A percentile compares a stretch with the other conserved stretches of the same genome.
Conservation (phyloP, 768 basidiomycete species). For the Pholiota molesta region DNA sequence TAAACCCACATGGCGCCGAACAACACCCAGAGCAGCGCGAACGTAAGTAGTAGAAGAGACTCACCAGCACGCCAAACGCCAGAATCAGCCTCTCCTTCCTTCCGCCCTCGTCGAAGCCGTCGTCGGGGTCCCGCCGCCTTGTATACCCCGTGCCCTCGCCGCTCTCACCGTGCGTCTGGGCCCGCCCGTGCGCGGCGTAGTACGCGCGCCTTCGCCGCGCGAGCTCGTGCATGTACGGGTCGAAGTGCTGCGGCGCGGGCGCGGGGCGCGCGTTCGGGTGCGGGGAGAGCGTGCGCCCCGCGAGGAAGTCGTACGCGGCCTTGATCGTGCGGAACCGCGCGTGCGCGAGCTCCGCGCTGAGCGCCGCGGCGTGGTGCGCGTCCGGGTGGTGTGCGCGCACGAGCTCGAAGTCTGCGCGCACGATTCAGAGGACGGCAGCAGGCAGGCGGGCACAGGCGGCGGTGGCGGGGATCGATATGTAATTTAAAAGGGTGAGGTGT, state of each 20-base stretch:
- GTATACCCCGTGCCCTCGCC: conserved; percentile 15
- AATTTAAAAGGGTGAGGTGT: background rate
- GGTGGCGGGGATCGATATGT: background rate
- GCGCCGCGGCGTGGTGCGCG: conserved; percentile 42
- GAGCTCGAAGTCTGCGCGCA: conserved; percentile 67
- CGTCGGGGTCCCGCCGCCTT: background rate
- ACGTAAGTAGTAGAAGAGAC: background rate
- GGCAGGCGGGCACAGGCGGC: background rate
- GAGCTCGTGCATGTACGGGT: conserved; percentile 55
- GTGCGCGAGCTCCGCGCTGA: conserved; percentile 51
- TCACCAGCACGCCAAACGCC: background rate
- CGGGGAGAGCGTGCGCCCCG: conserved; percentile 36
- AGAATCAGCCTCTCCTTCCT: conserved; percentile 1
- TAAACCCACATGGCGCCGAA: background rate
- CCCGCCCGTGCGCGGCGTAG: conserved; percentile 33
- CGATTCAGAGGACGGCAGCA: background rate
- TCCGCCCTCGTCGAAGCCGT: background rate
- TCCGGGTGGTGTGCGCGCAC: conserved; percentile 77
- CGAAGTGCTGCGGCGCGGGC: conserved; percentile 28
- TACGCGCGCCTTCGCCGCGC: conserved; percentile 48
- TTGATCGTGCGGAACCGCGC: conserved; percentile 67
- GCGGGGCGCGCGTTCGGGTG: conserved; percentile 28
- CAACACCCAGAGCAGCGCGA: background rate
- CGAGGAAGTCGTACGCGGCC: conserved; percentile 62
- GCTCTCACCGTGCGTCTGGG: conserved; percentile 5